phyloP scores from a whole-genome alignment of 108 stramenopile species.

The Epithemia pelagica region DNA sequence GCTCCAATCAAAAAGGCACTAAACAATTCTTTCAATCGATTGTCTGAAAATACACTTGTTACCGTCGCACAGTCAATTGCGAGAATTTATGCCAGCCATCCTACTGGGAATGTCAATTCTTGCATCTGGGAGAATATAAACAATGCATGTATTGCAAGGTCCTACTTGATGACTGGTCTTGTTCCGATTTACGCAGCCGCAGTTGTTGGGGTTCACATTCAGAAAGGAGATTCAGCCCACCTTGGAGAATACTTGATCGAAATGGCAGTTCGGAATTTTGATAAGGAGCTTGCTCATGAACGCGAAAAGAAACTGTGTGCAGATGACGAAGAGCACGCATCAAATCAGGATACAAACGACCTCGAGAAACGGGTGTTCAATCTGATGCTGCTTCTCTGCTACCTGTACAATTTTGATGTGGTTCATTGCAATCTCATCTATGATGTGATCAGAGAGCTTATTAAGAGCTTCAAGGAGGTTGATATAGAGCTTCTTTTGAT shows the following conservation, averaged over 20 bases:
- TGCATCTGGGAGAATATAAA: constrained; percentile 66
- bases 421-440: constrained; percentile 87
- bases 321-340: neutral
- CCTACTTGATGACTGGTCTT: constrained; percentile 70
- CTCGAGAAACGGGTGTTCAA: constrained; percentile 59
- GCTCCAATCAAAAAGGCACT: constrained; percentile 53
- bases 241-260: constrained; percentile 68
- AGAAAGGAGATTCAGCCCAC: constrained; percentile 71
- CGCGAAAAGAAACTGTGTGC: neutral
- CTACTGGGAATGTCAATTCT: constrained; percentile 57
- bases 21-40: constrained; percentile 85
- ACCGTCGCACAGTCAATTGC: constrained; percentile 69
- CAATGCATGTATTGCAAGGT: constrained; percentile 49
- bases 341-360: constrained; percentile 7
- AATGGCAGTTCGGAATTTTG: constrained; percentile 43
- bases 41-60: constrained; percentile 85
- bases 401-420: constrained; percentile 86
- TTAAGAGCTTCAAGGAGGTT: constrained; percentile 65
- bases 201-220: constrained; percentile 68
- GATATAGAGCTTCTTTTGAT: constrained; percentile 87
- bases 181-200: constrained; percentile 77
- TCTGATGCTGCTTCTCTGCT: constrained; percentile 79
- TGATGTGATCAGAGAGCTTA: constrained; percentile 80
- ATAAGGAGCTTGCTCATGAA: constrained; percentile 27
- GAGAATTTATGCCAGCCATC: constrained; percentile 39